Base-by-base conservation (phyloP, 2,329 filamentous ascomycete genomes). In the Colletotrichum cereale region DNA sequence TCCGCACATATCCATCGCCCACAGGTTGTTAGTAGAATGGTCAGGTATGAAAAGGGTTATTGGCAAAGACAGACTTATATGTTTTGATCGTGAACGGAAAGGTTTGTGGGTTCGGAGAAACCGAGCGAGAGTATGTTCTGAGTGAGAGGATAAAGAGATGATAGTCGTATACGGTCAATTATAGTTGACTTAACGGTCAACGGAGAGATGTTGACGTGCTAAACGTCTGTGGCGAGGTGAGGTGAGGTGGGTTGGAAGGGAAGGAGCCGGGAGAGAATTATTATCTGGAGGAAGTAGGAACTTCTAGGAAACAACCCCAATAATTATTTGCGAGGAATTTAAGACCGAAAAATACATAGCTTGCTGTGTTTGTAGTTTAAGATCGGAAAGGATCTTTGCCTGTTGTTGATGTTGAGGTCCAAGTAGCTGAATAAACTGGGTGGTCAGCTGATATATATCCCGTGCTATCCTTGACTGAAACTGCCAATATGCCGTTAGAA, bases 261-360 rank as follows among this genome's bases (percentile, higher is more conserved):
- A 18, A 16, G 6, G 14, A 50, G 5, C 5, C 12, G n/a, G 24
- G 24, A 16, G 14, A n/a, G n/a, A n/a, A n/a, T 50, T 50, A 3
- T 26, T 4, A 3, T 26, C 18, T 26, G 14, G 16, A 18, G 47
- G 14, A 29, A 8, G 5, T 8, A 3, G 47, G 6, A 50, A 16
- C 11, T 8, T 29, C 3, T 3, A 26, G 24, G 14, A 29, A 18
- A 16, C 5, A 29, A 5, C 11, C 21, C 24, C 24, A 14, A 29
- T 1, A 8, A 16, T 18, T 1, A 5, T 18, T 26, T 7, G 5
- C 6, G 12, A 5, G 14, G 47, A 2, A 2, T 48, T 1, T 12
- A 16, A 29, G 24, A 3, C 24, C 11, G 3, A 8, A 16, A 29
- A 1, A 50, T 18, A 50, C n/a, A n/a, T n/a, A n/a, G n/a, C n/a